Conservation (phyloP, 1,139 yeast species). For the Suhomyces wounanorum region DNA sequence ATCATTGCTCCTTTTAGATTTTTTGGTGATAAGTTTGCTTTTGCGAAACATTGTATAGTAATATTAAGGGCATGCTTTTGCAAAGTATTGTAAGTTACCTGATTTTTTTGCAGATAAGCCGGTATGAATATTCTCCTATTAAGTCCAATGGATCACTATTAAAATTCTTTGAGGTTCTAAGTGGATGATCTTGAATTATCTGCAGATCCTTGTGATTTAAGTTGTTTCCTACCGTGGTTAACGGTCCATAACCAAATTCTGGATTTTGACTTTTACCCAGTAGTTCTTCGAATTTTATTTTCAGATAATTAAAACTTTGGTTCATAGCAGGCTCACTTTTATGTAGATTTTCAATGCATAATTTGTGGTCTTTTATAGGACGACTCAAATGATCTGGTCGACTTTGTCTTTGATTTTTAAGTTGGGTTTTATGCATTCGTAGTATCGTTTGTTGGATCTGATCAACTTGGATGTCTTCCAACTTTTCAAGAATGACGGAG, state of each 20-base stretch:
- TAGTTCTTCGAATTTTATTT: neutral
- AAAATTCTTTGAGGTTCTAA: neutral
- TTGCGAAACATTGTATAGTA: slow-evolving; percentile 1
- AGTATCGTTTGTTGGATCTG: slow-evolving; percentile 9
- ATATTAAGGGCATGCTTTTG: neutral
- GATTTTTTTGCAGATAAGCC: neutral
- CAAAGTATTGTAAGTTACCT: neutral
- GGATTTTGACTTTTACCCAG: neutral
- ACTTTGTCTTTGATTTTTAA: neutral
- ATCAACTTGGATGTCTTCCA: slow-evolving; percentile 14
- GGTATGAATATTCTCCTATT: neutral
- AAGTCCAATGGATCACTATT: neutral
- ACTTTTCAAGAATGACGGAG: slow-evolving; percentile 8
- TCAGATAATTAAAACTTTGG: neutral
- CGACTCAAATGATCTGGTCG: neutral
- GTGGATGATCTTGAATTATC: too few relatives aligned
- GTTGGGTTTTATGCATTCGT: neutral
- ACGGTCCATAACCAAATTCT: too few relatives aligned
- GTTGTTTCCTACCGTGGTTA: too few relatives aligned
- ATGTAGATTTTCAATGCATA: neutral
- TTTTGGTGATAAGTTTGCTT: neutral
- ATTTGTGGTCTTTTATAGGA: neutral
- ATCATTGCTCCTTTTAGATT: neutral
- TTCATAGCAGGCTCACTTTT: neutral
- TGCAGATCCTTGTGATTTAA: too few relatives aligned